Evolutionary conservation across 208 protist species (phyloP), one percentile per base, ranked within the genome.

Genomic region (Tetramitus jugosus): DNA sequence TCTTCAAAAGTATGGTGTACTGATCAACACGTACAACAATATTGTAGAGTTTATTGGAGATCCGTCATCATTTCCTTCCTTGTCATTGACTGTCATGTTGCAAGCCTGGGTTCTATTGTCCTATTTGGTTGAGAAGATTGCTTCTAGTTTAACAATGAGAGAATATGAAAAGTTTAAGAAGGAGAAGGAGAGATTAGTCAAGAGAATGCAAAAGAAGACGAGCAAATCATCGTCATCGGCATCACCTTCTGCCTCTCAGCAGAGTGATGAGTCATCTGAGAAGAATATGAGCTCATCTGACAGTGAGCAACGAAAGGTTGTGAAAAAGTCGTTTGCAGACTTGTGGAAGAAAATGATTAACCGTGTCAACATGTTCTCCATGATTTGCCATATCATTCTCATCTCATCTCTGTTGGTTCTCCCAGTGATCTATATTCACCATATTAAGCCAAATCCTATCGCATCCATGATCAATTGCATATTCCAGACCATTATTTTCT

Each of bases 1-100:
- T 31, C 33, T 79, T 13, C 17, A 76, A 45, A 79, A 79, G 29
- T 79, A 79, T 53, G 76, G 76, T 31, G 35, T 79, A 31, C 40
- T 79, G n/a, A 31, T 79, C 13, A 76, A 76, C 14, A 45, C 65
- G 1, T 31, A 61, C 31, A 42, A 76, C 1, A 31, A 49, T 31
- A 33, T 79, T 60, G n/a, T n/a, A 6, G n/a, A 8, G 42, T 67
- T 61, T 33, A 39, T 79, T 17, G 17, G 17, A 46, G 76, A 75
- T 79, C 76, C 76, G 33, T 43, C 14, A 10, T 56, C 31, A 26
- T 76, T 10, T 10, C 35, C 71, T 37, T 37, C 71, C 10, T 26
- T 64, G 49, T 46, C 40, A 37, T 26, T 76, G 37, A 39, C 23
- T 49, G 14, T 76, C n/a, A n/a, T n/a, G n/a, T 75, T 69, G 17